Conservation (phyloP, 2,329 filamentous ascomycete species). For the Cordyceps javanica region DNA sequence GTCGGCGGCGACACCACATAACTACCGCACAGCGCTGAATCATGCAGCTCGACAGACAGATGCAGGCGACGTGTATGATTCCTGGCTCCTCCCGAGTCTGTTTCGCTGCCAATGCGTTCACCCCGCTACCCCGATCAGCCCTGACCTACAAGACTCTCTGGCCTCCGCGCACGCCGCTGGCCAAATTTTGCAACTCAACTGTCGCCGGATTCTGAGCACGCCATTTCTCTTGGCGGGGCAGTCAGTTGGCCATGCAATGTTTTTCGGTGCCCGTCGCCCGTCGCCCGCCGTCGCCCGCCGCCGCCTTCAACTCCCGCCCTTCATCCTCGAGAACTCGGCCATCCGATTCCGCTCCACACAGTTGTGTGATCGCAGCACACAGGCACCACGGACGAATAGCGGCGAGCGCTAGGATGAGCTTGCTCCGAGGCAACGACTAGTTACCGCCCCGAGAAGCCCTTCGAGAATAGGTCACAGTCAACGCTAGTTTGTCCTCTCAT, state of each 20-base stretch:
- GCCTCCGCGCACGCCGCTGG: not conserved
- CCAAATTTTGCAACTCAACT: not conserved
- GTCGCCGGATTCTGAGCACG: conserved; percentile 2
- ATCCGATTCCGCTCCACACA: not conserved
- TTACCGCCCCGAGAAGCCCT: too few relatives aligned
- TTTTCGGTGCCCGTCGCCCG: not conserved
- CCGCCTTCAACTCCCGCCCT: not conserved
- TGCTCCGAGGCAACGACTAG: too few relatives aligned
- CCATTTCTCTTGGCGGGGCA: conserved; percentile 4
- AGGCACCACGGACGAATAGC: too few relatives aligned
- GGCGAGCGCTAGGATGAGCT: too few relatives aligned
- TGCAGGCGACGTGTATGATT: conserved; percentile 11
- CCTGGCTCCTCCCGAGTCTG: conserved; percentile 1
- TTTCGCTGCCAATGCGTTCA: not conserved
- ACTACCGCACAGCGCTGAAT: not conserved
- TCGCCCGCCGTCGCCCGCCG: not conserved
- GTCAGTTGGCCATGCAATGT: not conserved
- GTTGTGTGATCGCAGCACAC: not conserved
- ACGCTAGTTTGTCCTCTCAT: too few relatives aligned
- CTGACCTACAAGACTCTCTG: not conserved
- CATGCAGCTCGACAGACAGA: not conserved
- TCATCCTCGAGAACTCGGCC: not conserved
- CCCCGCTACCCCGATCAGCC: not conserved
- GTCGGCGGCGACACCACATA: not conserved
- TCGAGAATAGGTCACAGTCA: too few relatives aligned